Base-by-base conservation (phyloP, 345 rosid species). In the Passiflora organensis region DNA sequence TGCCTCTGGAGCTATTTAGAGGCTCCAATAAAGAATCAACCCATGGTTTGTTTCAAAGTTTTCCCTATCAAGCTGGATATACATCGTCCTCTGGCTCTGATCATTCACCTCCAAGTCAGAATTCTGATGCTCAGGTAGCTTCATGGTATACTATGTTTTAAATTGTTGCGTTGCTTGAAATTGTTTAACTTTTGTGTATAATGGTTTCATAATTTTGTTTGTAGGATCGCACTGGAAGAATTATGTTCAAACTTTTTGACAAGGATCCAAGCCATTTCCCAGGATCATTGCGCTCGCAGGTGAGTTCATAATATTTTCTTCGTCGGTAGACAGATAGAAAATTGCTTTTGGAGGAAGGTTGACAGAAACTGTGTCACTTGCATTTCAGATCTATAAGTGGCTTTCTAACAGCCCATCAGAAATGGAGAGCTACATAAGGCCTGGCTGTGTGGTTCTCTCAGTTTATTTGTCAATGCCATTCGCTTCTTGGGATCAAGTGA, bases 401-500 rank as follows among this genome's bases (percentile, higher is more conserved):
- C 93, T 86, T 67, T 84, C 93, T 36, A 89, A 49, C 70, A 76
- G 93, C 75, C 97, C 97, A 41, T 78, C 87, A 42, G 97, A 89
- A 55, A 86, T 89, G 97, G 97, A 89, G 76, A 86, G 97, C 76
- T 86, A 84, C 77, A 86, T 89, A 66, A 84, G 97, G 71, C 95
- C 95, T 52, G 97, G 97, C 44, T 89, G 97, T 64, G 85, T 89
- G 68, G 81, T 89, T 55, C 77, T 90, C 39, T 78, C 97, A 12
- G 55, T 90, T 43, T 90, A 90, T 68, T 32, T 90, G 63, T 84
- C 91, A 1, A 90, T 90, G 95, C 43, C 86, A 53, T 65, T 75
- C 56, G 51, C 74, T 41, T 72, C 78, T 0, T 90, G 95, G 97
- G 86, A 81, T 48, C 83, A 73, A 47, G 97, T 90, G 73, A 86